Percentiles rank a stretch among this genome's conserved stretches.
Conservation (phyloP, 768 basidiomycete species). For the Kwoniella botswanensis region DNA sequence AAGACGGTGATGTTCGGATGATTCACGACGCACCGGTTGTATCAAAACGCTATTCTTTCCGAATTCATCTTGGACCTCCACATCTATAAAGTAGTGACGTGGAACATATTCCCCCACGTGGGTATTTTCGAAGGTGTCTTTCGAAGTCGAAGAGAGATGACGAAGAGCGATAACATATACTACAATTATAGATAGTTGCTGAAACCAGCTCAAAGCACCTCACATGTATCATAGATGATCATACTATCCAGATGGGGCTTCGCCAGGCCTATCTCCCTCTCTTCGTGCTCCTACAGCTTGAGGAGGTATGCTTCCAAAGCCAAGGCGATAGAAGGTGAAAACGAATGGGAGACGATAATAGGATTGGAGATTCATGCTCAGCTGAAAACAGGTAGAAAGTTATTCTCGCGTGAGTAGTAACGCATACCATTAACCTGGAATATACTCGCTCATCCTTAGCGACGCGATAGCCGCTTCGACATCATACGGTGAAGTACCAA, state of each 20-base stretch:
- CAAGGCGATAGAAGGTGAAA: slow-evolving; percentile 6
- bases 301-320: background rate
- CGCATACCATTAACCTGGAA: background rate
- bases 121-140: background rate
- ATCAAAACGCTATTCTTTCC: background rate
- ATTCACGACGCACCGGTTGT: background rate
- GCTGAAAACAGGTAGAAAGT: slow-evolving; percentile 80
- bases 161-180: background rate
- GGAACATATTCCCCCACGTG: background rate
- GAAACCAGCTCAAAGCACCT: background rate
- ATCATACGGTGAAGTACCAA: slow-evolving; percentile 65
- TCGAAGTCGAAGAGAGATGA: background rate
- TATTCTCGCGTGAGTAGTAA: slow-evolving; percentile 73
- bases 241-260: slow-evolving; percentile 12
- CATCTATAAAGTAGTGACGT: background rate
- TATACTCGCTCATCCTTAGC: background rate
- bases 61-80: background rate
- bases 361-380: slow-evolving; percentile 97
- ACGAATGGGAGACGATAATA: slow-evolving; percentile 83
- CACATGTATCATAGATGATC: slow-evolving; percentile 12
- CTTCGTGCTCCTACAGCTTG: background rate
- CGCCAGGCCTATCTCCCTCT: background rate
- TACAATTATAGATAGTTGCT: background rate
- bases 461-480: slow-evolving; percentile 21
- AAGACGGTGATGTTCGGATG: background rate